These are phyloP conservation scores for Lactarius tabidus DNA, from an alignment of 768 basidiomycete species.

Conservation along the genomic window DNA sequence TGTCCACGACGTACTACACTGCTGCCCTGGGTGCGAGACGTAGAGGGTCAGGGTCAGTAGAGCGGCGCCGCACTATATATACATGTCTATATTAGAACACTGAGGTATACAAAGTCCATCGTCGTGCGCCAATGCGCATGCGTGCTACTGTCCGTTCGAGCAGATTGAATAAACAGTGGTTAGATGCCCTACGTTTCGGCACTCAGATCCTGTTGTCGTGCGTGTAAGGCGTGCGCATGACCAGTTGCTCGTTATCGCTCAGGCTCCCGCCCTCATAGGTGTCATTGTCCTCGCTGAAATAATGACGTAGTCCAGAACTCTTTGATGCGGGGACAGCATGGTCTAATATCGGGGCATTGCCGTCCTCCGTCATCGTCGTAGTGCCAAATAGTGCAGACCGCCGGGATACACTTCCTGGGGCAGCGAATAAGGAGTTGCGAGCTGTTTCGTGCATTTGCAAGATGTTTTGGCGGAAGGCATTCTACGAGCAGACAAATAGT, in stretches of 20 bases:
- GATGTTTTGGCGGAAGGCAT: constrained; percentile 76
- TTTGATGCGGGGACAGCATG: constrained; percentile 33
- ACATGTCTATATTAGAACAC: constrained; percentile 1
- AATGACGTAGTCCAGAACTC: constrained; percentile 54
- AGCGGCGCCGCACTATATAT: background rate
- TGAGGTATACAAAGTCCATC: background rate
- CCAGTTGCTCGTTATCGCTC: constrained; percentile 42
- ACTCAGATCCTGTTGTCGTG: constrained; percentile 20
- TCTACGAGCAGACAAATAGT: constrained; percentile 37
- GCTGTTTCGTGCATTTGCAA: constrained; percentile 75
- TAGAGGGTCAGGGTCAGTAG: constrained; percentile 27
- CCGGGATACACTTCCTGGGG: constrained; percentile 40
- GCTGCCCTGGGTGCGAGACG: constrained; percentile 82
- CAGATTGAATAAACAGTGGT: background rate
- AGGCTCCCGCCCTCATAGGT: constrained; percentile 40
- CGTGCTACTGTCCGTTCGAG: background rate
- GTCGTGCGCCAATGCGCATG: background rate
- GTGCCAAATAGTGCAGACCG: constrained; percentile 46
- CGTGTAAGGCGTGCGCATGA: constrained; percentile 32
- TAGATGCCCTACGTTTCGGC: background rate
- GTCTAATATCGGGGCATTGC: constrained; percentile 50
- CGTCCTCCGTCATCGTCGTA: constrained; percentile 49
- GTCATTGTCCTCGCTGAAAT: constrained; percentile 43
- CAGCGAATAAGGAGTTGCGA: constrained; percentile 57
- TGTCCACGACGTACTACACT: constrained; percentile 92